phyloP scores from a whole-genome alignment of 495 filamentous ascomycete species.

The Penicillium manginii region DNA sequence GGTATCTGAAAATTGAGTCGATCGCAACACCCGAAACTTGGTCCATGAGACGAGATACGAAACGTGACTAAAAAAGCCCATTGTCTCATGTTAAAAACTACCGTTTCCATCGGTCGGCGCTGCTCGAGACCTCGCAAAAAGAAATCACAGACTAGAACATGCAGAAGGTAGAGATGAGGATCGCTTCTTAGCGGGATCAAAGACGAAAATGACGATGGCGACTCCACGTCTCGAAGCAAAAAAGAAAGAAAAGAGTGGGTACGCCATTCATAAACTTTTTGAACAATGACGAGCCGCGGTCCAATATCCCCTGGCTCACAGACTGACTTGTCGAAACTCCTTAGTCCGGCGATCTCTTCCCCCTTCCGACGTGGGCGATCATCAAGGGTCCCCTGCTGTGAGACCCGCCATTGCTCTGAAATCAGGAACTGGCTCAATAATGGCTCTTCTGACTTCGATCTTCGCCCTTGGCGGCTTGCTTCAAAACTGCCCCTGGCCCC shows the following conservation, averaged over 20 bases:
- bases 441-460: conserved; percentile 1
- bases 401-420: not conserved
- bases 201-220: not conserved
- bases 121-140: no score
- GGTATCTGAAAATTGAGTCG: not conserved
- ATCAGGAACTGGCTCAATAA: not conserved
- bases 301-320: not conserved
- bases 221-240: not conserved
- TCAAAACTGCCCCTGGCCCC: not conserved
- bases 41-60: not conserved
- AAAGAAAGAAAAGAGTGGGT: conserved; percentile 1
- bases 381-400: not conserved
- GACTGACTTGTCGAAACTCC: not conserved
- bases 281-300: not conserved
- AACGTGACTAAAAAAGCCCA: not conserved
- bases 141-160: no score
- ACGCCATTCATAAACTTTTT: not conserved
- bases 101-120: not conserved
- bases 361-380: not conserved
- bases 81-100: not conserved
- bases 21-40: not conserved
- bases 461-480: not conserved
- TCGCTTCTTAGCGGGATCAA: not conserved
- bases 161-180: not conserved
- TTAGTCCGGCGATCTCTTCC: not conserved